These are phyloP conservation scores for Thamnidium elegans DNA, from an alignment of 192 early-diverging fungal genomes.

Conservation along the genomic window DNA sequence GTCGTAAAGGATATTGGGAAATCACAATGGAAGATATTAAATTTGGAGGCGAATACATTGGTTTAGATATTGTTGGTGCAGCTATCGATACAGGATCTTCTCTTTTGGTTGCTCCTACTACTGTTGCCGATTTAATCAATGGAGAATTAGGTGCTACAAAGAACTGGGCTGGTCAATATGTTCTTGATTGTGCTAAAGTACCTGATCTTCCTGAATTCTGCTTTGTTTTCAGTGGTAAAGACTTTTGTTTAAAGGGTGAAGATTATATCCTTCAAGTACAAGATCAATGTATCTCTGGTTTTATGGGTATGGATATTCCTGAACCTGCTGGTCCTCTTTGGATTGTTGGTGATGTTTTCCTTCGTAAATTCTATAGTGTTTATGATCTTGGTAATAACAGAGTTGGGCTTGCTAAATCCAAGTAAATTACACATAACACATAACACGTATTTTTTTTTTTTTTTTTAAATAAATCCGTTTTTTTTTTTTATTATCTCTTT, in stretches of 20 bases:
- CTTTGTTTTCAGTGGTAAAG: conserved; percentile 59
- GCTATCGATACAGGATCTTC: conserved; percentile 94
- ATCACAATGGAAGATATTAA: conserved; percentile 77
- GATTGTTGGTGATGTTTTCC: conserved; percentile 83
- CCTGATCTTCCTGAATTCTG: conserved; percentile 77
- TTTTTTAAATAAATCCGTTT: neutral
- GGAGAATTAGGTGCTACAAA: conserved; percentile 89
- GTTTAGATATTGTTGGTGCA: conserved; percentile 63
- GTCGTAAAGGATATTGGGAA: conserved; percentile 97
- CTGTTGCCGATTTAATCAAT: conserved; percentile 87
- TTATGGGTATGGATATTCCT: conserved; percentile 93
- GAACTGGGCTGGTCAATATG: conserved; percentile 83
- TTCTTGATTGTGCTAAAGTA: conserved; percentile 76
- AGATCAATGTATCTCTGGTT: conserved; percentile 70
- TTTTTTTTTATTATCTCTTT: conserved; percentile 38
- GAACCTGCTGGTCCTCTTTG: conserved; percentile 73
- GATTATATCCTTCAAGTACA: conserved; percentile 70
- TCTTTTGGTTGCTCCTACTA: conserved; percentile 74
- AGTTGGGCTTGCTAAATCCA: conserved; percentile 59
- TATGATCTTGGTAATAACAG: conserved; percentile 70
- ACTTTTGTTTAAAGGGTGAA: conserved; percentile 52
- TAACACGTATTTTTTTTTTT: no score
- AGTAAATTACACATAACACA: neutral
- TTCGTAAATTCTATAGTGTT: conserved; percentile 78
- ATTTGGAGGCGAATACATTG: conserved; percentile 75